Conservation (phyloP, 1,284 basidiomycete species). For the Veloporphyrellus conicus region DNA sequence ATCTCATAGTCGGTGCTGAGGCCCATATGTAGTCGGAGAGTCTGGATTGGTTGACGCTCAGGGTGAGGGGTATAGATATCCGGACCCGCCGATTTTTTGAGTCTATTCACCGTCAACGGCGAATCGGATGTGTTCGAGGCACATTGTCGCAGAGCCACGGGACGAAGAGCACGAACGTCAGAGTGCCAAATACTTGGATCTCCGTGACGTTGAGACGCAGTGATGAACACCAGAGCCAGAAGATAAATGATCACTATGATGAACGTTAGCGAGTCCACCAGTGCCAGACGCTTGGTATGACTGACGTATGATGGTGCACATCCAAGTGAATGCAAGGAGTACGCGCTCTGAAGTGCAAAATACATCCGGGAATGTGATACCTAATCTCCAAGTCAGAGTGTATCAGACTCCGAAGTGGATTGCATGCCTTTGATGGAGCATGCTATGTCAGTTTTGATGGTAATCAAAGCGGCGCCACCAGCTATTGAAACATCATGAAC, state of each 20-base stretch:
- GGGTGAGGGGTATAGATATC: slow-evolving; percentile 44
- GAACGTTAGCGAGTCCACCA: slow-evolving; percentile 3
- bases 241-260: slow-evolving; percentile 45
- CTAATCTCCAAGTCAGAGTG: slow-evolving; percentile 14
- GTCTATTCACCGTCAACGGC: slow-evolving; percentile 30
- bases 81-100: slow-evolving; percentile 32
- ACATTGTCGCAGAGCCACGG: slow-evolving; percentile 28
- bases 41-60: slow-evolving; percentile 31
- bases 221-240: slow-evolving; percentile 34
- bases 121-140: slow-evolving; percentile 32
- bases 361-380: background rate
- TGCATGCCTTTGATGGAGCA: slow-evolving; percentile 18
- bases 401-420: background rate
- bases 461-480: slow-evolving; percentile 45
- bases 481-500: slow-evolving; percentile 32
- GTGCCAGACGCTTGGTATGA: slow-evolving; percentile 12
- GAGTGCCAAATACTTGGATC: slow-evolving; percentile 53
- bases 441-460: slow-evolving; percentile 32
- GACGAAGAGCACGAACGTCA: slow-evolving; percentile 46
- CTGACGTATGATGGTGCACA: slow-evolving; percentile 53
- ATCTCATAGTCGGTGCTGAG: slow-evolving; percentile 43
- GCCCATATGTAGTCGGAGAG: slow-evolving; percentile 37
- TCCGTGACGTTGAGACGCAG: slow-evolving; percentile 35
- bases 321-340: slow-evolving; percentile 64
- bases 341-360: slow-evolving; percentile 56